Conservation (phyloP, 495 filamentous ascomycete species). For the Pseudomonodictys pantanalensis region DNA sequence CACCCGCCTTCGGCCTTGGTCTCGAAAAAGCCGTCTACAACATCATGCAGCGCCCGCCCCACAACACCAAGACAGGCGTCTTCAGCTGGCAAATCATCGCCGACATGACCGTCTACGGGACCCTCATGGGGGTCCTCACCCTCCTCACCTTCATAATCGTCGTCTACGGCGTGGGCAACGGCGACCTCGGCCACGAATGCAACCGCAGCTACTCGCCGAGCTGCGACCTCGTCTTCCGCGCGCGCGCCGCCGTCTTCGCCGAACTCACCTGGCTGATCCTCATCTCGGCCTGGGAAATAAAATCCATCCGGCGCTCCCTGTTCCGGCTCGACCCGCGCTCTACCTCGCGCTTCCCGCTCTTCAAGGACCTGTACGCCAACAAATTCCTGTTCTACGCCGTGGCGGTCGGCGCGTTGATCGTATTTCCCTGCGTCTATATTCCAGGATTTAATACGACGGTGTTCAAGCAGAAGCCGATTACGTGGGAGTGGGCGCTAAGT, state of each 20-base stretch:
- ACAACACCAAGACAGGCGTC: slow-evolving; percentile 60
- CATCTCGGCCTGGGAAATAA: slow-evolving; percentile 49
- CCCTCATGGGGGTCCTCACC: slow-evolving; percentile 63
- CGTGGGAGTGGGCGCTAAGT: slow-evolving; percentile 66
- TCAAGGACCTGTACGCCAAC: slow-evolving; percentile 63
- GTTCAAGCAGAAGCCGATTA: slow-evolving; percentile 66
- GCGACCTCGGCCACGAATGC: slow-evolving; percentile 59
- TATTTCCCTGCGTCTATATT: slow-evolving; percentile 69
- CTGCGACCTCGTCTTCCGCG: slow-evolving; percentile 53
- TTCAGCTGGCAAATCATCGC: slow-evolving; percentile 63
- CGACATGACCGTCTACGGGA: slow-evolving; percentile 56
- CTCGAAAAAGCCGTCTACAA: slow-evolving; percentile 60
- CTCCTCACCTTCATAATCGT: slow-evolving; percentile 65
- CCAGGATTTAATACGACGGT: slow-evolving; percentile 63
- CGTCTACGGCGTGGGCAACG: slow-evolving; percentile 59
- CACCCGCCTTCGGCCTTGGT: slow-evolving; percentile 67
- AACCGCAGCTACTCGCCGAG: slow-evolving; percentile 48
- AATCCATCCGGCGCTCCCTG: slow-evolving; percentile 11
- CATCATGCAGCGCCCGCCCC: slow-evolving; percentile 67
- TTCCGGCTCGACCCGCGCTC: slow-evolving; percentile 15
- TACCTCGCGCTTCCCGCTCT: slow-evolving; percentile 48
- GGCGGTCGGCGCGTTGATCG: slow-evolving; percentile 56
- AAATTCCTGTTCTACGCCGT: slow-evolving; percentile 70
- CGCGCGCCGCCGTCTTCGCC: slow-evolving; percentile 67
- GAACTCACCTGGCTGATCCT: slow-evolving; percentile 67